Percentiles rank a stretch among this genome's conserved stretches.
Evolutionary conservation across 257 asterid species (phyloP).

Genomic region (Capsicum rhomboideum): DNA sequence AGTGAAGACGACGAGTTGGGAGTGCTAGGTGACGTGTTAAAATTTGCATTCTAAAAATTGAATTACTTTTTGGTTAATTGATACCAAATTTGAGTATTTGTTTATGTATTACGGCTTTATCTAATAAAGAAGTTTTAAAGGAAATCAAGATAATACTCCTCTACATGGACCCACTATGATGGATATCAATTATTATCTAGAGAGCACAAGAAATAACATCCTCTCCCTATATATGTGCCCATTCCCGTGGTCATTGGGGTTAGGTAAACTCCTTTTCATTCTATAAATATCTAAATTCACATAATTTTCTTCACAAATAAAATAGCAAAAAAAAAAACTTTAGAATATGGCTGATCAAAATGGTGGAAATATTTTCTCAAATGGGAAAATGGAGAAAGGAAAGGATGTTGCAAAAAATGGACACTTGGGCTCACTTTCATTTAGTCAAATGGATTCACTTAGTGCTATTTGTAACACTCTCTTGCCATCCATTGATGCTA

Average conservation of each 20-base stretch:
- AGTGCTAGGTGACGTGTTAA: too few species aligned
- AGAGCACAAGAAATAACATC: background rate
- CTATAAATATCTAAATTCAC: background rate
- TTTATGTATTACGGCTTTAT: too few species aligned
- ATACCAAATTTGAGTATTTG: too few species aligned
- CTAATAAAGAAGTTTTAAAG: too few species aligned
- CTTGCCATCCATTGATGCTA: background rate
- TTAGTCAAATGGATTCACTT: background rate
- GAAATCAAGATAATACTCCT: background rate
- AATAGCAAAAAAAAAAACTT: background rate
- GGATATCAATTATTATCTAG: too few species aligned
- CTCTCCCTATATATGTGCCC: background rate
- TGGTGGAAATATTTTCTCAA: background rate
- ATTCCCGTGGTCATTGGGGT: background rate
- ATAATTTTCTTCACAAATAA: background rate
- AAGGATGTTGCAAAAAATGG: background rate
- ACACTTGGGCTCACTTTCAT: background rate
- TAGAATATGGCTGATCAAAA: background rate
- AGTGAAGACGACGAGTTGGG: too few species aligned
- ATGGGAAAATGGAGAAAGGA: background rate
- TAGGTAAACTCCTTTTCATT: background rate
- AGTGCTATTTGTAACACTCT: slow-evolving; percentile 1
- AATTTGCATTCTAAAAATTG: too few species aligned
- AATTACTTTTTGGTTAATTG: too few species aligned
- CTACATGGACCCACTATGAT: background rate